These are phyloP conservation scores for Houttuynia cordata DNA, from an alignment of 164 flowering plant genomes.

Conservation along the genomic window DNA sequence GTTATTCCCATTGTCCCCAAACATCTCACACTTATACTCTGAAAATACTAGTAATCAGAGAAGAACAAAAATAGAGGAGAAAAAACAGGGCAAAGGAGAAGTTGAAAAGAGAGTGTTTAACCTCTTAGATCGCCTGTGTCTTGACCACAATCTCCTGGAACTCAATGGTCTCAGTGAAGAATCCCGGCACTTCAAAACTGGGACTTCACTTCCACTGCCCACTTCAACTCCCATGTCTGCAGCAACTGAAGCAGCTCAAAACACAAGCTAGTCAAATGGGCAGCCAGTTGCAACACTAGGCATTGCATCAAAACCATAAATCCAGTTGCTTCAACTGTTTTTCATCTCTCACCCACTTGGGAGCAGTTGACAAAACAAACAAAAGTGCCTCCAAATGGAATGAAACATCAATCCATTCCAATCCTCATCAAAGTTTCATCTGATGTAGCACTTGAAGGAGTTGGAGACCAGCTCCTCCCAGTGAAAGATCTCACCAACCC, in stretches of 20 bases:
- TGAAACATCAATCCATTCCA: not conserved
- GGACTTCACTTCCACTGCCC: constrained; percentile 14
- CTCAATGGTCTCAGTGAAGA: constrained; percentile 21
- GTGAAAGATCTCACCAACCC: constrained; percentile 8
- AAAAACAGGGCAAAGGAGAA: not conserved
- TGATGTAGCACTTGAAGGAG: not conserved
- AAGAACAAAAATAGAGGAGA: not conserved
- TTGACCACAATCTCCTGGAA: constrained; percentile 25
- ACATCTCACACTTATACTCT: not conserved
- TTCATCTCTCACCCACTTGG: not conserved
- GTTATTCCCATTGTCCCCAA: not conserved
- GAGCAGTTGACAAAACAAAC: not conserved
- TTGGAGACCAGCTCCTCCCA: not conserved
- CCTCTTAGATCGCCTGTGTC: constrained; percentile 43
- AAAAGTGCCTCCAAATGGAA: not conserved
- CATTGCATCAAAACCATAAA: not conserved
- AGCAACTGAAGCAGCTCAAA: constrained; percentile 21
- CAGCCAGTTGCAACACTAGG: not conserved
- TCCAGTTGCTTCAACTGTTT: not conserved
- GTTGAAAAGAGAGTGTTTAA: not conserved
- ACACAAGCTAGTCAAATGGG: constrained; percentile 1
- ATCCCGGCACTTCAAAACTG: constrained; percentile 19
- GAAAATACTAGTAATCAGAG: not conserved
- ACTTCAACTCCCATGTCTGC: constrained; percentile 15
- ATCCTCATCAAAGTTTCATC: not conserved